Evolutionary conservation across 768 basidiomycete species (phyloP), one percentile per base, ranked within the genome.

Genomic region (Tulasnella sp.): DNA sequence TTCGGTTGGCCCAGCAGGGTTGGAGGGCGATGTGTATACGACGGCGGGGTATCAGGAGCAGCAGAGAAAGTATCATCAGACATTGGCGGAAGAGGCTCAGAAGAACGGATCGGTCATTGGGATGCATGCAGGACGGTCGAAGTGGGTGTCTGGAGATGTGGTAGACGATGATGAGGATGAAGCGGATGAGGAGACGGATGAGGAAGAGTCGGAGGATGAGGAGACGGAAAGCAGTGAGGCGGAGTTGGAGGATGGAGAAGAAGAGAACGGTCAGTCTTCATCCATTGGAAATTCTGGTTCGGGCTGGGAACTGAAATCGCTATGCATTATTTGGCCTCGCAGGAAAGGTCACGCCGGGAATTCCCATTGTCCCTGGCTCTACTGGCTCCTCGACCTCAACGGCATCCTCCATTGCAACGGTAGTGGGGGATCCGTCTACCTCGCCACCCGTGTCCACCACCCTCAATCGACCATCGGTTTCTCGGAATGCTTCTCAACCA

Each of bases 151-250:
- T 45, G 48, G 48, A 19, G 31, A 30, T 21, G 44, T 30, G n/a
- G 43, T 34, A 12, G 21, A 27, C 12, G 57, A 59, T 30, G 57
- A 59, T 19, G 57, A 59, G 10, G 57, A 59, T 50, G 57, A 59
- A 21, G n/a, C 44, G 24, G 41, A 50, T 29, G 50, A 24, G 12
- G 22, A n/a, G 17, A 46, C 30, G 22, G 57, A 59, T 38, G 19
- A 27, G 27, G 34, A 38, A 38, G 15, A n/a, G n/a, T n/a, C n/a
- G n/a, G n/a, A 5, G 34, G 57, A 46, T n/a, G 57, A 59, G 9
- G 34, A 38, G n/a, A 45, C 27, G 17, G 57, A 59, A 17, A 50
- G 41, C 45, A 43, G 48, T 49, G 45, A 30, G 2, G 29, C 54
- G n/a, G 5, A 5, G 34, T 7, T 38, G 34, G 34, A 38, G 34